phyloP scores from a whole-genome alignment of 2,329 filamentous ascomycete species.

The Phaeosphaeriaceae sp. region DNA sequence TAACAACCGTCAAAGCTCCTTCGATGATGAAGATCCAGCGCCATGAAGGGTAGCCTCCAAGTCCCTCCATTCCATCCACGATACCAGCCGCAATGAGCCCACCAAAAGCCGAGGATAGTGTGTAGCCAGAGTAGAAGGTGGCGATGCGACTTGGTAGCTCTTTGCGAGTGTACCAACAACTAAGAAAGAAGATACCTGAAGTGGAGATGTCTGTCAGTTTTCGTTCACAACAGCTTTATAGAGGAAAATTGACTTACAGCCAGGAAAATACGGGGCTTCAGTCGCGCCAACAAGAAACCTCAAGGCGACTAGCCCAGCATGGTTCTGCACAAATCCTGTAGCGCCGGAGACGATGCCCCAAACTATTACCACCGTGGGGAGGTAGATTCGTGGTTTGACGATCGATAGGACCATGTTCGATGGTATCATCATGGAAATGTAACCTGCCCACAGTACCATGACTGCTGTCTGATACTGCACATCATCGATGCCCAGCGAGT shows the following conservation, averaged over 20 bases:
- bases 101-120: conserved; percentile 60
- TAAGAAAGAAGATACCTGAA: conserved; percentile 26
- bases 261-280: conserved; percentile 29
- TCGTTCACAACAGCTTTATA: no score
- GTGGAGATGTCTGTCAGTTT: background rate
- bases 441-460: conserved; percentile 65
- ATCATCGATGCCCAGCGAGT: background rate
- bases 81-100: conserved; percentile 62
- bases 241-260: conserved; percentile 1
- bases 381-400: conserved; percentile 61
- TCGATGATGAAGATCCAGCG: conserved; percentile 25
- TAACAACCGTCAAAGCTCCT: conserved; percentile 24
- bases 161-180: conserved; percentile 31
- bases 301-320: conserved; percentile 49
- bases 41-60: conserved; percentile 1
- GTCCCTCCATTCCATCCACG: conserved; percentile 31
- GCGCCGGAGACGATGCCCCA: conserved; percentile 53
- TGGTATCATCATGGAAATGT: conserved; percentile 68
- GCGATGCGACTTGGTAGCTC: conserved; percentile 64
- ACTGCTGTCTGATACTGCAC: conserved; percentile 34
- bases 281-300: conserved; percentile 51
- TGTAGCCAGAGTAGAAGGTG: conserved; percentile 63
- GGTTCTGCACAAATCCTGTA: conserved; percentile 57
- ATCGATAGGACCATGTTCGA: conserved; percentile 66
- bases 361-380: conserved; percentile 56